Conservation (phyloP, 2,329 filamentous ascomycete genomes). For the Didymella lethalis region DNA sequence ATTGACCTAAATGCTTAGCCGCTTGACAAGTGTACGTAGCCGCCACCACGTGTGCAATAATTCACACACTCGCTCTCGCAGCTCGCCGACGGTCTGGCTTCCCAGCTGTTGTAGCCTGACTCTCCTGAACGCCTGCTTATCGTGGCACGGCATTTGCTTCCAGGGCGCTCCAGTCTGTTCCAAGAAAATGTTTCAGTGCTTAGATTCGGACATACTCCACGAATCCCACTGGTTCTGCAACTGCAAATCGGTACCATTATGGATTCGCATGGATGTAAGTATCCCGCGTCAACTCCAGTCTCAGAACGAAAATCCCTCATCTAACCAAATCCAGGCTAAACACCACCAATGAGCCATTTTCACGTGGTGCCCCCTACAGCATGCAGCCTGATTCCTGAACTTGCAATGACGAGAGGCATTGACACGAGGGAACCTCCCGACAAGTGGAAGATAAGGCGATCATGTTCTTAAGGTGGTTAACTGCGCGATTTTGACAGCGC, state of each 20-base stretch:
- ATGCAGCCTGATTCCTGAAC: slow-evolving; percentile 2
- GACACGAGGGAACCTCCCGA: background rate
- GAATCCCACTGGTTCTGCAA: background rate
- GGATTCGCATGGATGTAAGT: slow-evolving; percentile 1
- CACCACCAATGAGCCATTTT: slow-evolving; percentile 17
- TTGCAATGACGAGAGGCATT: slow-evolving; percentile 2
- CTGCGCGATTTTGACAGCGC: slow-evolving; percentile 12
- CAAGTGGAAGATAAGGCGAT: slow-evolving; percentile 9
- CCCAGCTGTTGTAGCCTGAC: background rate
- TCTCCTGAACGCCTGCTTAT: background rate
- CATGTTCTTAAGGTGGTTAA: slow-evolving; percentile 5
- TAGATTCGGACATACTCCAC: background rate
- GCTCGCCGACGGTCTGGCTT: background rate
- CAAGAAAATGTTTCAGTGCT: background rate
- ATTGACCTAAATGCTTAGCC: slow-evolving; percentile 1
- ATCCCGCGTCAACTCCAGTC: slow-evolving; percentile 8
- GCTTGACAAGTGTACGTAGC: slow-evolving; percentile 1
- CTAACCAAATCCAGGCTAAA: slow-evolving; percentile 16
- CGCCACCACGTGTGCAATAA: background rate
- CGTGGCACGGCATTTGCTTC: background rate
- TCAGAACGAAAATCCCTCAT: slow-evolving; percentile 15
- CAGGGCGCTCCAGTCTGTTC: background rate
- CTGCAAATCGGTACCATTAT: slow-evolving; percentile 1
- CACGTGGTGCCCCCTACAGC: background rate
- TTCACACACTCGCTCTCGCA: background rate